These are phyloP conservation scores for Ascochyta rabiei DNA, from an alignment of 2,329 filamentous ascomycete genomes.

Conservation along the genomic window DNA sequence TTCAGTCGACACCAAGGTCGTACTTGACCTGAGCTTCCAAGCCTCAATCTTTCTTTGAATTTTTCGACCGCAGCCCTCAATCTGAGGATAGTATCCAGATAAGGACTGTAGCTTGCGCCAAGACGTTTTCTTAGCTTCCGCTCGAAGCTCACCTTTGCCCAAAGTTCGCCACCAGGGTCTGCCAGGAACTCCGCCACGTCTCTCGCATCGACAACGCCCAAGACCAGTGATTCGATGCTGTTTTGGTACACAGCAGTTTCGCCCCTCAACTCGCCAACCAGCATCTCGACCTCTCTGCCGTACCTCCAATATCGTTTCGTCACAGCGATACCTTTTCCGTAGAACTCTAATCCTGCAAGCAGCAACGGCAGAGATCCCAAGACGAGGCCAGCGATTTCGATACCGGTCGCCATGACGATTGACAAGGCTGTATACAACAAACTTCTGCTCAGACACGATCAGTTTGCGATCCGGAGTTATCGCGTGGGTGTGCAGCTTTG, in stretches of 20 bases:
- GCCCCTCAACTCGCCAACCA: slow-evolving; percentile 27
- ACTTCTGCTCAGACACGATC: too few species aligned
- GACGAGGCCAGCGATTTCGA: slow-evolving; percentile 33
- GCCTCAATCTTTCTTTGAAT: not conserved
- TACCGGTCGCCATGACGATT: slow-evolving; percentile 17
- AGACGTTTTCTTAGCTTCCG: slow-evolving; percentile 2
- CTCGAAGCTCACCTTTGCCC: not conserved
- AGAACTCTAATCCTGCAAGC: slow-evolving; percentile 41
- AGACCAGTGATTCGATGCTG: not conserved
- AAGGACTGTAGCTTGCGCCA: not conserved
- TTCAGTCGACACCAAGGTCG: too few species aligned
- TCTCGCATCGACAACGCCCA: not conserved
- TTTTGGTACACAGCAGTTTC: slow-evolving; percentile 6
- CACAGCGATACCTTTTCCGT: slow-evolving; percentile 37
- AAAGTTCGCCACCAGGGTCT: slow-evolving; percentile 1
- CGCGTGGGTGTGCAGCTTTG: too few species aligned
- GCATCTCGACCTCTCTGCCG: slow-evolving; percentile 25
- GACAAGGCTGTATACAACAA: too few species aligned
- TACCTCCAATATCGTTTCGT: slow-evolving; percentile 36
- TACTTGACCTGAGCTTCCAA: not conserved
- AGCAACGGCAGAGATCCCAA: slow-evolving; percentile 44
- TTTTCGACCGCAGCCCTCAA: not conserved
- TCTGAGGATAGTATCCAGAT: not conserved
- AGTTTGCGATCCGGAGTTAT: too few species aligned
- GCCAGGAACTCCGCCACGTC: slow-evolving; percentile 1